Conservation (phyloP, 2,329 filamentous ascomycete genomes). For the Arthrobotrys pseudoclavata region DNA sequence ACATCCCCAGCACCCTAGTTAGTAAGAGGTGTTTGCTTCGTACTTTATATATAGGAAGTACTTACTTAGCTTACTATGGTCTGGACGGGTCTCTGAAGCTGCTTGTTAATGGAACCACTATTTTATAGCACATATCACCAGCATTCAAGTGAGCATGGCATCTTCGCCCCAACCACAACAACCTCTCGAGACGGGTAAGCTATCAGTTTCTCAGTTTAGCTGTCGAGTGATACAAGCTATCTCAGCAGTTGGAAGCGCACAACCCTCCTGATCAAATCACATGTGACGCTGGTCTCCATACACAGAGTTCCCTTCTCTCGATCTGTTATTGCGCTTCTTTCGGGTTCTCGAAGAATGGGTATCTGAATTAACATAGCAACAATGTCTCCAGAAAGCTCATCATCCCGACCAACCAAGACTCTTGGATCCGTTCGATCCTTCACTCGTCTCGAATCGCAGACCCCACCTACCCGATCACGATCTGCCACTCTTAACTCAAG, state of each 20-base stretch:
- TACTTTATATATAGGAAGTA: neutral
- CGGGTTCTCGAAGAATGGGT: neutral
- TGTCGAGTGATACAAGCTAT: constrained; percentile 1
- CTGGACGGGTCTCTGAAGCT: too few relatives aligned
- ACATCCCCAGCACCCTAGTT: too few relatives aligned
- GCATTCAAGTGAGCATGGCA: constrained; percentile 26
- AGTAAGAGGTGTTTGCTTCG: too few relatives aligned
- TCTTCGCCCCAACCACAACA: constrained; percentile 12
- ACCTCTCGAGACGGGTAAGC: constrained; percentile 39
- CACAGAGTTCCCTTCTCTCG: constrained; percentile 62
- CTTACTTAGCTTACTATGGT: neutral
- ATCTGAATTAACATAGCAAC: constrained; percentile 11
- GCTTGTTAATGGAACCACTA: neutral
- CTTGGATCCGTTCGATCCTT: constrained; percentile 68
- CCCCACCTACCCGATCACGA: constrained; percentile 21
- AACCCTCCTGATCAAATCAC: constrained; percentile 67
- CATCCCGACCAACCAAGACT: constrained; percentile 65
- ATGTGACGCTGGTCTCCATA: constrained; percentile 69
- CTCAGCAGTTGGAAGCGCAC: neutral
- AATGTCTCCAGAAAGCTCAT: constrained; percentile 47
- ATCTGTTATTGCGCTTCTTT: neutral
- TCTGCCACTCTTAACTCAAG: constrained; percentile 61
- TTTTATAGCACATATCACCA: neutral
- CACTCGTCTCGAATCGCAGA: constrained; percentile 68
- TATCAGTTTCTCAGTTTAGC: neutral